Conservation (phyloP, 176 grass and related monocot species). For the Lolium multiflorum region DNA sequence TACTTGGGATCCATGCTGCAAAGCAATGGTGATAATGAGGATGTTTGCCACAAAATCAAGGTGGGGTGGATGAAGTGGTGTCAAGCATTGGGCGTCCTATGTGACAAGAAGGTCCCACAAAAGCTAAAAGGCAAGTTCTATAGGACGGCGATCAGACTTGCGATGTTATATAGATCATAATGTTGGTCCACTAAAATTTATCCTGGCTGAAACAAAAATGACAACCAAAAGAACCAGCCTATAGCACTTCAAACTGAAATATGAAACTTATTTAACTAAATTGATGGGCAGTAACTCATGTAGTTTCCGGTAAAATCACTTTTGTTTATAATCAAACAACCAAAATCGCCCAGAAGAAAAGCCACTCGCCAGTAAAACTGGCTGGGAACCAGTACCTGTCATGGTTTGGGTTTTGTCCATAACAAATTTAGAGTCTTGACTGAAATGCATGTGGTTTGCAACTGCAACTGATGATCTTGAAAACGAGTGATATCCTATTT, state of each 20-base stretch:
- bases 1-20: too few relatives aligned
- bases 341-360: background rate
- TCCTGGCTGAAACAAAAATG: background rate
- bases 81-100: too few relatives aligned
- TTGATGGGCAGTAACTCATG: background rate
- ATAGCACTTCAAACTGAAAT: background rate
- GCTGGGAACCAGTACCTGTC: background rate
- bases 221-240: background rate
- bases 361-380: background rate
- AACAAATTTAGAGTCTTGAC: background rate
- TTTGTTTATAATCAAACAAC: background rate
- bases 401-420: background rate
- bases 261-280: background rate
- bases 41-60: too few relatives aligned
- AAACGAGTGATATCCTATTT: constrained; percentile 16
- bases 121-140: too few relatives aligned
- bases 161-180: too few relatives aligned
- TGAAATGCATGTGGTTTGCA: background rate
- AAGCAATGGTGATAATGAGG: too few relatives aligned
- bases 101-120: too few relatives aligned
- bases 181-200: background rate
- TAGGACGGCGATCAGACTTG: too few relatives aligned
- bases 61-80: too few relatives aligned
- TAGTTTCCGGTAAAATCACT: background rate
- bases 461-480: background rate